Evolutionary conservation across 2,329 filamentous ascomycete species (phyloP).

Genomic region (Plectosphaerella plurivora): DNA sequence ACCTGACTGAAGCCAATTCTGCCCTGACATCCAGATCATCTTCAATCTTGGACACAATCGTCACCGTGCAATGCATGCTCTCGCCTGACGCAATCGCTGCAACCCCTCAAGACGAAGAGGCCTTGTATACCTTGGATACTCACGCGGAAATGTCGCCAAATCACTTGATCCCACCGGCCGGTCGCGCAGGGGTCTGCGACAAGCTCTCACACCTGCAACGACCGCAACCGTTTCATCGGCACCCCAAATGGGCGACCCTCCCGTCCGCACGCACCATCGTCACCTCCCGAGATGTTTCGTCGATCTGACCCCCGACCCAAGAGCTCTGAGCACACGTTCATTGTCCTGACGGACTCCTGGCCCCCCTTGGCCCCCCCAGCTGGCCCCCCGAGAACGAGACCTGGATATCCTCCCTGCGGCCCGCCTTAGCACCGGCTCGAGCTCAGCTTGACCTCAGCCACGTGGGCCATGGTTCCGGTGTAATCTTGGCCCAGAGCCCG

Average conservation of each 20-base stretch:
- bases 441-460: too few species aligned
- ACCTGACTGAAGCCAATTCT: too few species aligned
- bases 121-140: background rate
- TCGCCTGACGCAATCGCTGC: background rate
- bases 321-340: background rate
- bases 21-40: too few species aligned
- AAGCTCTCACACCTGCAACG: constrained; percentile 12
- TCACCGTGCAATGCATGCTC: too few species aligned
- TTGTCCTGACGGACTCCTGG: too few species aligned
- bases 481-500: too few species aligned
- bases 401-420: too few species aligned
- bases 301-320: background rate
- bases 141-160: background rate
- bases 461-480: too few species aligned
- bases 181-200: constrained; percentile 11
- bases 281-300: background rate
- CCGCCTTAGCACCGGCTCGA: too few species aligned
- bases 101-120: background rate
- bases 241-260: background rate
- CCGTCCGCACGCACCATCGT: background rate
- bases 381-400: too few species aligned
- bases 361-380: too few species aligned
- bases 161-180: background rate
- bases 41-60: too few species aligned
- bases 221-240: constrained; percentile 10